phyloP scores from a whole-genome alignment of 108 stramenopile species.

The Cyclotella choctawhatcheeana region DNA sequence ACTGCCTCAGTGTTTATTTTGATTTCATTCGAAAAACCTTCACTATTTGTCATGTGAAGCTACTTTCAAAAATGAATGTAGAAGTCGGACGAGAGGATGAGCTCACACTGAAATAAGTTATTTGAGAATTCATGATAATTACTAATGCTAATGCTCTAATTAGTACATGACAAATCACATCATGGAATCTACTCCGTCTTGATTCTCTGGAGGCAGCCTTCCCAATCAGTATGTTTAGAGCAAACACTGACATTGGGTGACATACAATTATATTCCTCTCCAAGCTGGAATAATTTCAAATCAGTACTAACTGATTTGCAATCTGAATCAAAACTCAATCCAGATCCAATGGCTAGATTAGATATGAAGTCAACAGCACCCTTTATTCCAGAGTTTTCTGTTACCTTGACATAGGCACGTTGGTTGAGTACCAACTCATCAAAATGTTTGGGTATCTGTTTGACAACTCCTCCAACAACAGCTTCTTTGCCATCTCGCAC shows the following conservation, averaged over 20 bases:
- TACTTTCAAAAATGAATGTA: no score
- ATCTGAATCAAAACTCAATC: neutral
- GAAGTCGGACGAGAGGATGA: no score
- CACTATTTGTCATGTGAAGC: no score
- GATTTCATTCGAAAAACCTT: no score
- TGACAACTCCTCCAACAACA: constrained; percentile 38
- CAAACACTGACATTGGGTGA: constrained; percentile 34
- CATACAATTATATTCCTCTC: constrained; percentile 19
- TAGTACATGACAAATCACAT: no score
- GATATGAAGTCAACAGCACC: constrained; percentile 30
- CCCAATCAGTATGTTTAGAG: constrained; percentile 49
- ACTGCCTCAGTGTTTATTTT: no score
- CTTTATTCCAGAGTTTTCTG: constrained; percentile 10
- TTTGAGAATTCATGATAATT: no score
- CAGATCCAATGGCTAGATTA: constrained; percentile 22
- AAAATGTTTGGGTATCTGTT: neutral
- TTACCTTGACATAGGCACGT: constrained; percentile 47
- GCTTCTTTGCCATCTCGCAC: constrained; percentile 37
- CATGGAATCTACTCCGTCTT: constrained; percentile 22
- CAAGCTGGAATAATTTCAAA: constrained; percentile 15
- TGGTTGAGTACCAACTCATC: neutral
- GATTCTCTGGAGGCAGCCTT: constrained; percentile 27
- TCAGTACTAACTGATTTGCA: neutral
- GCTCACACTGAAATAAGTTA: no score
- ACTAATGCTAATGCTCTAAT: no score